These are phyloP conservation scores for Ceratocystiopsis sp. DNA, from an alignment of 2,329 filamentous ascomycete genomes.

Conservation along the genomic window DNA sequence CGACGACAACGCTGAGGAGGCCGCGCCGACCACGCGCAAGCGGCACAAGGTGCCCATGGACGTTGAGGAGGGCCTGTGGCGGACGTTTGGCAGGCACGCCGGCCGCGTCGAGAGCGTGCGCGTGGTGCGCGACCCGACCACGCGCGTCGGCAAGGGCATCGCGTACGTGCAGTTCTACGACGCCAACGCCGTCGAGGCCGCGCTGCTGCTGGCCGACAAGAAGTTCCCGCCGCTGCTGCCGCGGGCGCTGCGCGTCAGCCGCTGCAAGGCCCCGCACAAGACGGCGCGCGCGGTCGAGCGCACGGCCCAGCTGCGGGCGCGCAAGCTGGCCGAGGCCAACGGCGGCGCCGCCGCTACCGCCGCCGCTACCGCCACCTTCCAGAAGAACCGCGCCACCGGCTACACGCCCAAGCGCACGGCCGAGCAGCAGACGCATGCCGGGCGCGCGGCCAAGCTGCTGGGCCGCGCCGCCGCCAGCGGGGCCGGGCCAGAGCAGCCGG, in stretches of 20 bases:
- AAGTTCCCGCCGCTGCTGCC: constrained; percentile 92
- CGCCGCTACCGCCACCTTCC: constrained; percentile 3
- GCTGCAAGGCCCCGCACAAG: constrained; percentile 60
- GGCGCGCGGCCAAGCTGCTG: constrained; percentile 58
- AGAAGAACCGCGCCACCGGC: constrained; percentile 21
- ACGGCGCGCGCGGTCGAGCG: constrained; percentile 34
- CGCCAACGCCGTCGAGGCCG: constrained; percentile 75
- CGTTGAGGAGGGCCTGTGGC: constrained; percentile 85
- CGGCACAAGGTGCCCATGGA: constrained; percentile 62
- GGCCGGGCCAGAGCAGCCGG: constrained; percentile 10
- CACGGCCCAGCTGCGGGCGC: constrained; percentile 2
- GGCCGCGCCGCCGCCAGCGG: constrained; percentile 41
- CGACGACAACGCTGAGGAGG: background rate
- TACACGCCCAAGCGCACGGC: constrained; percentile 57
- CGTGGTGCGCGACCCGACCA: constrained; percentile 75
- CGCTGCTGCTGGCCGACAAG: constrained; percentile 74
- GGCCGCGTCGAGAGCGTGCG: constrained; percentile 87
- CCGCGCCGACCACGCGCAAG: constrained; percentile 12
- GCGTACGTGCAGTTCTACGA: constrained; percentile 96
- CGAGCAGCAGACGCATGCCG: constrained; percentile 49
- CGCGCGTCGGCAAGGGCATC: constrained; percentile 88
- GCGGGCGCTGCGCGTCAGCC: constrained; percentile 65
- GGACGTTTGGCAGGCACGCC: constrained; percentile 51
- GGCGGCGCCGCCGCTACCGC: constrained; percentile 6
- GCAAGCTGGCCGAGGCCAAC: background rate